Percentiles rank a stretch among this genome's conserved stretches.
Evolutionary conservation across 2,329 filamentous ascomycete species (phyloP).

Genomic region (Monosporascus sp.): DNA sequence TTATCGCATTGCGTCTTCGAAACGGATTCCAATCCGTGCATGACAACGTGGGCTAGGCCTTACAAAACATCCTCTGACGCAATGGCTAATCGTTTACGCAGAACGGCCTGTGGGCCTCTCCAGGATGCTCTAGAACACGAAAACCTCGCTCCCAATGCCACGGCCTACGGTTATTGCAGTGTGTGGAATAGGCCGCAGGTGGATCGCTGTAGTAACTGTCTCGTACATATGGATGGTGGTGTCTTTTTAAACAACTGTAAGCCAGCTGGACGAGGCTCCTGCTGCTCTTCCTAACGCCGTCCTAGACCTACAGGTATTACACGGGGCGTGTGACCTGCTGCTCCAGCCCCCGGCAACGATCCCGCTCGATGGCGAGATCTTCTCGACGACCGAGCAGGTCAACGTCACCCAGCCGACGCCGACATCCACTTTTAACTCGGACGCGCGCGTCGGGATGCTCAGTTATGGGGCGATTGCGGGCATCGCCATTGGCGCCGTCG

Average conservation of each 20-base stretch:
- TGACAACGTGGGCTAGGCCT: slow-evolving; percentile 40
- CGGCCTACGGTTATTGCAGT: slow-evolving; percentile 50
- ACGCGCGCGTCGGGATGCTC: slow-evolving; percentile 41
- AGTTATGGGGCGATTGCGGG: slow-evolving; percentile 52
- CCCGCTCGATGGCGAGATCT: slow-evolving; percentile 47
- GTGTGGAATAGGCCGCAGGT: slow-evolving; percentile 37
- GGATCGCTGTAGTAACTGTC: slow-evolving; percentile 43
- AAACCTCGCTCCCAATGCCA: slow-evolving; percentile 41
- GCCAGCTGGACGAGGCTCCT: slow-evolving; percentile 11
- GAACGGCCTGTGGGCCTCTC: slow-evolving; percentile 48
- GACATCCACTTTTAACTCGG: slow-evolving; percentile 32
- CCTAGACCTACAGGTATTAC: slow-evolving; percentile 33
- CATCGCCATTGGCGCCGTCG: slow-evolving; percentile 48
- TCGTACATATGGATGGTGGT: slow-evolving; percentile 30
- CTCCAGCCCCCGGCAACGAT: slow-evolving; percentile 42
- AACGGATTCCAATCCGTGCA: slow-evolving; percentile 40
- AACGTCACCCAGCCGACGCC: slow-evolving; percentile 46
- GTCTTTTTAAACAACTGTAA: slow-evolving; percentile 51
- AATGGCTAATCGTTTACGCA: slow-evolving; percentile 27
- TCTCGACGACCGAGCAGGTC: slow-evolving; percentile 39
- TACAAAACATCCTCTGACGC: neutral
- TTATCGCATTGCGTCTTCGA: slow-evolving; percentile 50
- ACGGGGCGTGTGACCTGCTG: slow-evolving; percentile 51
- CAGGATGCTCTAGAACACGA: slow-evolving; percentile 41
- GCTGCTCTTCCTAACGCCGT: slow-evolving; percentile 2